A percentile compares a stretch with the other conserved stretches of the same genome.
Evolutionary conservation across 2,329 filamentous ascomycete species (phyloP).

Genomic region (Beauveria australis): DNA sequence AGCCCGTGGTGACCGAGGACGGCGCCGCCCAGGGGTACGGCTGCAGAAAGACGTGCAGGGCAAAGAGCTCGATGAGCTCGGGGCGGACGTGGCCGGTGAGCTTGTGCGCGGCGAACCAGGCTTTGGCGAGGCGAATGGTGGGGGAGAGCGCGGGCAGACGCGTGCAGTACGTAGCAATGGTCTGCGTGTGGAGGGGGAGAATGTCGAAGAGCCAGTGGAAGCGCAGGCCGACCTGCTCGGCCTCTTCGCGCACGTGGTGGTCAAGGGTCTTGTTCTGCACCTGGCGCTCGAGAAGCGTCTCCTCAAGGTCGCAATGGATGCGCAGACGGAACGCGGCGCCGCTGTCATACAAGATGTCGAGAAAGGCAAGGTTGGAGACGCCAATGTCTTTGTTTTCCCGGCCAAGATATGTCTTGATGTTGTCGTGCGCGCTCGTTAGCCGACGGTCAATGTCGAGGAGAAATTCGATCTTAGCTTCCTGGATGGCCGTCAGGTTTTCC

Average conservation of each 20-base stretch:
- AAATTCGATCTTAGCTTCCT: slow-evolving; percentile 89
- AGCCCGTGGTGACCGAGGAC: slow-evolving; percentile 68
- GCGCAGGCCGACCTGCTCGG: slow-evolving; percentile 58
- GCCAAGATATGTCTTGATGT: slow-evolving; percentile 62
- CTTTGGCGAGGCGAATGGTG: slow-evolving; percentile 76
- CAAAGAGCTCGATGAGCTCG: slow-evolving; percentile 79
- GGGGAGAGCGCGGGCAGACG: slow-evolving; percentile 72
- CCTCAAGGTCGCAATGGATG: slow-evolving; percentile 83
- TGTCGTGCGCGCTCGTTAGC: slow-evolving; percentile 52
- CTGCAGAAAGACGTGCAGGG: slow-evolving; percentile 67
- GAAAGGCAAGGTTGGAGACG: slow-evolving; percentile 68
- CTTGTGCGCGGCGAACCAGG: slow-evolving; percentile 82
- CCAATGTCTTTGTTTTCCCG: slow-evolving; percentile 66
- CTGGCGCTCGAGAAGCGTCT: slow-evolving; percentile 68
- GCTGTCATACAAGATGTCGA: slow-evolving; percentile 69
- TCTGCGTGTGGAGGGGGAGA: slow-evolving; percentile 71
- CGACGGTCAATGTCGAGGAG: slow-evolving; percentile 67
- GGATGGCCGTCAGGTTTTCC: slow-evolving; percentile 82
- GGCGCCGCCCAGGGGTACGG: slow-evolving; percentile 75
- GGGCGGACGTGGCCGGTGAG: slow-evolving; percentile 67
- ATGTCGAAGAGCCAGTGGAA: slow-evolving; percentile 67
- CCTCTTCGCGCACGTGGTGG: slow-evolving; percentile 57
- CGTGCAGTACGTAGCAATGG: slow-evolving; percentile 70
- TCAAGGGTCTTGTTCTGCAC: slow-evolving; percentile 65
- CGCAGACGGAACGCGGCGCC: slow-evolving; percentile 74